A percentile compares a stretch with the other conserved stretches of the same genome.
phyloP scores from a whole-genome alignment of 768 basidiomycete genomes.

The Lactarius evosmus region DNA sequence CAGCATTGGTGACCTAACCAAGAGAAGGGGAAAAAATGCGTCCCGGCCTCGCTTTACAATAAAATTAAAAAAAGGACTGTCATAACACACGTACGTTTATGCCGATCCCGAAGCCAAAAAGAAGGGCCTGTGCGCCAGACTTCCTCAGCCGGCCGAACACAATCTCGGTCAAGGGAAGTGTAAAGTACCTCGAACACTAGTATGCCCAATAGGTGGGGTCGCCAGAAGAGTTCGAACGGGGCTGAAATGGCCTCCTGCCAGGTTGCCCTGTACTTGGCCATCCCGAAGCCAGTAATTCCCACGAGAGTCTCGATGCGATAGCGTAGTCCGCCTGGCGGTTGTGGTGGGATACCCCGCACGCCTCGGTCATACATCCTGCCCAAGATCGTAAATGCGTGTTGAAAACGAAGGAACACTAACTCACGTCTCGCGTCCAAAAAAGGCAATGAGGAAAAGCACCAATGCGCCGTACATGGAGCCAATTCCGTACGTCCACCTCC shows the following conservation, averaged over 20 bases:
- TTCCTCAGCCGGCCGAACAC: not conserved
- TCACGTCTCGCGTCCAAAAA: slow-evolving; percentile 68
- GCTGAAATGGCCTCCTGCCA: slow-evolving; percentile 47
- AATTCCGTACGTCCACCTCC: slow-evolving; percentile 67
- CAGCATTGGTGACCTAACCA: slow-evolving; percentile 57
- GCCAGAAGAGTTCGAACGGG: slow-evolving; percentile 54
- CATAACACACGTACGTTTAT: slow-evolving; percentile 45
- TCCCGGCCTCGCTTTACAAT: no score
- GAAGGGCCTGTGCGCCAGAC: slow-evolving; percentile 40
- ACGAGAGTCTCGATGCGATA: slow-evolving; percentile 57
- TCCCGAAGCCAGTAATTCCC: slow-evolving; percentile 59
- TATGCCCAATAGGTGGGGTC: slow-evolving; percentile 58
- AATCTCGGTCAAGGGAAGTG: no score
- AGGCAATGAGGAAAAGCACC: slow-evolving; percentile 53
- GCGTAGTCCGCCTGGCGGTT: slow-evolving; percentile 37
- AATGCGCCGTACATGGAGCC: slow-evolving; percentile 56
- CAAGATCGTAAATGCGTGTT: slow-evolving; percentile 8
- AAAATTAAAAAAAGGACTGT: not conserved
- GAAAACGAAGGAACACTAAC: slow-evolving; percentile 23
- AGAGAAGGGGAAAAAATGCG: not conserved
- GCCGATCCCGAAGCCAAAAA: slow-evolving; percentile 65
- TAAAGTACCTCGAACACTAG: slow-evolving; percentile 39
- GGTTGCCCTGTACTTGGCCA: slow-evolving; percentile 52
- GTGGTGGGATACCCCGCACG: slow-evolving; percentile 39
- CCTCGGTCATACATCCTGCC: slow-evolving; percentile 59